Percentiles rank a stretch among this genome's conserved stretches.
Evolutionary conservation across 176 grass and related monocot genomes (phyloP).

Genomic region (Eleusine indica): DNA sequence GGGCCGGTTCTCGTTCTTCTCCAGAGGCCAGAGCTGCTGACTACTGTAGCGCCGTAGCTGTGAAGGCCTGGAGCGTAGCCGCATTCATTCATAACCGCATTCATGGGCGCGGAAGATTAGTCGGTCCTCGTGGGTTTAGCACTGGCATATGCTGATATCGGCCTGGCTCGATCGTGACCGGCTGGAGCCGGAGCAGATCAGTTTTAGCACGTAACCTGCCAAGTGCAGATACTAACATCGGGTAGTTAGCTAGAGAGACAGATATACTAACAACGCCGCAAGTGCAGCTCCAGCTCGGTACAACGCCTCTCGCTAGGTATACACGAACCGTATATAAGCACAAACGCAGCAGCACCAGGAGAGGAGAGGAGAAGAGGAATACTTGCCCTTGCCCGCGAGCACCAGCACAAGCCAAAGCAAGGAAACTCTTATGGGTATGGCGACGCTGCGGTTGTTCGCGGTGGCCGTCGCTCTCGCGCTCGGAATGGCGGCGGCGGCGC

Average conservation of each 20-base stretch:
- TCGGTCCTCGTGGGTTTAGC: background rate
- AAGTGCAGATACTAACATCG: background rate
- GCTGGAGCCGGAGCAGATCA: no score
- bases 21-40: background rate
- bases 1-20: background rate
- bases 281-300: background rate
- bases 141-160: background rate
- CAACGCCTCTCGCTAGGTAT: background rate
- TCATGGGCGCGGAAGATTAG: slow-evolving; percentile 15
- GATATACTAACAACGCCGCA: background rate
- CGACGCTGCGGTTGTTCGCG: background rate
- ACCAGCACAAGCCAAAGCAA: no score
- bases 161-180: background rate
- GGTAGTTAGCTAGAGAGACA: background rate
- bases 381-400: background rate
- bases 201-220: no score
- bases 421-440: slow-evolving; percentile 1
- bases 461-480: slow-evolving; percentile 35
- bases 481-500: slow-evolving; percentile 32
- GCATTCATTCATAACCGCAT: slow-evolving; percentile 23
- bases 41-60: background rate
- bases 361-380: background rate
- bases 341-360: background rate
- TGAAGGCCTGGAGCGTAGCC: background rate
- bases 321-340: slow-evolving; percentile 4